phyloP scores from a whole-genome alignment of 805 yeast species.

The Ogataea wickerhamii region DNA sequence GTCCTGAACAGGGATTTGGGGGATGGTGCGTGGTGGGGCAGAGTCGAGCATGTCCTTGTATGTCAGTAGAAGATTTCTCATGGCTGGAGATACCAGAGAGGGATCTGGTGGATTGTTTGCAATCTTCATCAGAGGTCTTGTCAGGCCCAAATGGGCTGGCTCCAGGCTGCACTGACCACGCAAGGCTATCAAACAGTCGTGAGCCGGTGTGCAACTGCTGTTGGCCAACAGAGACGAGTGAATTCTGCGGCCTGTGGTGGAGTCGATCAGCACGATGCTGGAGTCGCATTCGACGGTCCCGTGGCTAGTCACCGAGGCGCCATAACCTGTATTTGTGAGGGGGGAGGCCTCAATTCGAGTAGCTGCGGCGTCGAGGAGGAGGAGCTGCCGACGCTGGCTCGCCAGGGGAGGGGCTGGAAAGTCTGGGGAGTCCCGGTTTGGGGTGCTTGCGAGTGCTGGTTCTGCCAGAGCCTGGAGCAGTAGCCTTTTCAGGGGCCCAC shows the following conservation, averaged over 20 bases:
- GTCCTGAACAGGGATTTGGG: conserved; percentile 34
- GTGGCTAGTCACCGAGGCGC: conserved; percentile 39
- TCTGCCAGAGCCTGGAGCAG: background rate
- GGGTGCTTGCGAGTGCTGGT: no score
- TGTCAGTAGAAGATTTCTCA: conserved; percentile 9
- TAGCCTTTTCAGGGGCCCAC: conserved; percentile 4
- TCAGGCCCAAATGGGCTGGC: conserved; percentile 22
- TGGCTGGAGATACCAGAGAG: conserved; percentile 8
- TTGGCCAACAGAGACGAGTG: conserved; percentile 18
- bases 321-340: conserved; percentile 49
- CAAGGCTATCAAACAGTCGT: conserved; percentile 23
- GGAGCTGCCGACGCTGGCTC: background rate
- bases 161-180: conserved; percentile 22
- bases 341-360: conserved; percentile 32
- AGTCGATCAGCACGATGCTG: conserved; percentile 29
- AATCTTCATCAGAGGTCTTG: conserved; percentile 32
- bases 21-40: background rate
- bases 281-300: conserved; percentile 47
- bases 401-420: no score
- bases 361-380: background rate
- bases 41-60: conserved; percentile 6
- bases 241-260: conserved; percentile 9
- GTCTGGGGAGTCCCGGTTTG: no score
- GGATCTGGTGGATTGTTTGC: conserved; percentile 3
- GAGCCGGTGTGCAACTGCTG: conserved; percentile 31